phyloP scores from a whole-genome alignment of 2,329 filamentous ascomycete genomes.

The Cladosporium cucumerinum region DNA sequence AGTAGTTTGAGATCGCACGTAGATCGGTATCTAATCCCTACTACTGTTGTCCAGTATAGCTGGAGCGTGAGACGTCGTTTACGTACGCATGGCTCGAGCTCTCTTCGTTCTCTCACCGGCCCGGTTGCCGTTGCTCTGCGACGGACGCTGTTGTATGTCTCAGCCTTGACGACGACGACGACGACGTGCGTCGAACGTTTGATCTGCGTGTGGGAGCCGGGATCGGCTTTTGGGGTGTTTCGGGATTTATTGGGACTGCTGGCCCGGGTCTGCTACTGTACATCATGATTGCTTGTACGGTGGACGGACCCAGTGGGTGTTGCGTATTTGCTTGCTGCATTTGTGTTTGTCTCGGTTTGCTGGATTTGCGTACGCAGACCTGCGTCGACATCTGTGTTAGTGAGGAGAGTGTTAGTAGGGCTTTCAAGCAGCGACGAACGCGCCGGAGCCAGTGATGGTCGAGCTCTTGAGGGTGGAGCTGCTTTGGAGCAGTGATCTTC shows the following conservation, averaged over 20 bases:
- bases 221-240: background rate
- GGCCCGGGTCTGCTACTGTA: background rate
- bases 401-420: background rate
- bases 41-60: background rate
- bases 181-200: background rate
- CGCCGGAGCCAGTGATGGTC: background rate
- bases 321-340: background rate
- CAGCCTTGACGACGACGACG: conserved; percentile 2
- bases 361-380: background rate
- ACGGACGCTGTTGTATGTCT: background rate
- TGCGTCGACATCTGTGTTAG: background rate
- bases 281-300: background rate
- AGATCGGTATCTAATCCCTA: background rate
- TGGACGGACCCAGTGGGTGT: background rate
- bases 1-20: background rate
- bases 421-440: background rate
- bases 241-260: background rate
- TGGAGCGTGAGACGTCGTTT: background rate
- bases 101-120: background rate
- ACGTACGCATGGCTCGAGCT: background rate
- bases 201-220: background rate
- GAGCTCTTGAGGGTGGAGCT: background rate
- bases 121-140: background rate
- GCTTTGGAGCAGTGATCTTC: background rate
- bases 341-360: background rate